Conservation (phyloP, 805 yeast species). For the Sugiyamaella americana region DNA sequence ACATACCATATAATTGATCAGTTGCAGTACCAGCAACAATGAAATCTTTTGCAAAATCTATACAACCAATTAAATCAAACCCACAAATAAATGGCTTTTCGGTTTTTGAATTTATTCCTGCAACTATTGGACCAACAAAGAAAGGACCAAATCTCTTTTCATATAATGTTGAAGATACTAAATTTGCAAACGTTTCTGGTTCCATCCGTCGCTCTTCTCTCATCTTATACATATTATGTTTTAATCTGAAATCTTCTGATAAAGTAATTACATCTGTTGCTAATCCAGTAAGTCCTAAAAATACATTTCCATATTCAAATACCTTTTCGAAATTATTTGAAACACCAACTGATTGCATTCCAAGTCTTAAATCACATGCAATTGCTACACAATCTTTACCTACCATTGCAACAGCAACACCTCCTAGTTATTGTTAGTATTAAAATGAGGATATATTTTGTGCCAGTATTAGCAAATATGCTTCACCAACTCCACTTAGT, state of each 20-base stretch:
- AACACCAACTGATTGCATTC: slow-evolving; percentile 87
- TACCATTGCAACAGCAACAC: slow-evolving; percentile 96
- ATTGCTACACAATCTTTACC: slow-evolving; percentile 98
- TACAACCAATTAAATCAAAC: slow-evolving; percentile 94
- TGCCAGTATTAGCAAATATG: no score
- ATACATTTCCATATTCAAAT: slow-evolving; percentile 70
- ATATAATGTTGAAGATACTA: slow-evolving; percentile 84
- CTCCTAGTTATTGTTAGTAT: slow-evolving; percentile 43
- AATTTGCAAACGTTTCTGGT: slow-evolving; percentile 88
- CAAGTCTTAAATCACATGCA: slow-evolving; percentile 91
- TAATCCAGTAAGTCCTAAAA: slow-evolving; percentile 88
- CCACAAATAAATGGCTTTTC: slow-evolving; percentile 88
- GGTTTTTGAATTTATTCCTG: slow-evolving; percentile 82
- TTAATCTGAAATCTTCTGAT: slow-evolving; percentile 68
- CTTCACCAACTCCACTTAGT: no score
- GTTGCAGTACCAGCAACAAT: slow-evolving; percentile 93
- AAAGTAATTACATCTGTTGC: slow-evolving; percentile 92
- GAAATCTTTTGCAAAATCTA: slow-evolving; percentile 90
- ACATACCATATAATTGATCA: slow-evolving; percentile 98
- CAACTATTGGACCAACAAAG: slow-evolving; percentile 94
- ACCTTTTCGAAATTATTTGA: slow-evolving; percentile 91
- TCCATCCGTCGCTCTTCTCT: slow-evolving; percentile 88
- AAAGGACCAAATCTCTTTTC: slow-evolving; percentile 90
- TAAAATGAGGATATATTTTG: no score
- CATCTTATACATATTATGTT: slow-evolving; percentile 82